Evolutionary conservation across 2,329 filamentous ascomycete species (phyloP), one percentile per base, ranked within the genome.

Genomic region (Penicillium sp.): DNA sequence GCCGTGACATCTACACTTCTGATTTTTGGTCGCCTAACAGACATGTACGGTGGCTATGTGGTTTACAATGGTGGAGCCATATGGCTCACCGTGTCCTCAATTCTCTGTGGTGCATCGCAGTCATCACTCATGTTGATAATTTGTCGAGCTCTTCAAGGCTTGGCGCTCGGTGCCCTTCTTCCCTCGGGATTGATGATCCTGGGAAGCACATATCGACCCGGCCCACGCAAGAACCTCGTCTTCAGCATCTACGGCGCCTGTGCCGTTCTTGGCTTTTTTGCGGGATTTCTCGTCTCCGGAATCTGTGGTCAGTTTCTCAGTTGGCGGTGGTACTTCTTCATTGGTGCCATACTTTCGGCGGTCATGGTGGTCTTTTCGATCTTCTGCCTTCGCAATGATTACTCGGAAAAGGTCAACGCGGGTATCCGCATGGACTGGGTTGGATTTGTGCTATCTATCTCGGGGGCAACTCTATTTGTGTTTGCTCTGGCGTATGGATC

Each of bases 401-500:
- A 73, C 3, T 59, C 49, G 6, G 64, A 70, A 42, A 66, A 56
- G 9, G 63, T 56, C 32, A 49, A 66, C 11, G 61, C 71, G 18
- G 67, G 66, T 1, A 67, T 79, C 24, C 70, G 72, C 29, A 89
- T 90, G 84, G 86, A 90, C 62, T 89, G 82, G 78, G 70, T 75
- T 48, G 86, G 86, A 0, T 69, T 78, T 1, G 61, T 66, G 2
- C 77, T 83, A 11, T 83, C 84, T 12, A 75, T 87, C 0, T 75
- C 77, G 0, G 86, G 84, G 0, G 66, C 90, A 9, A 74, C 86
- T 2, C 74, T 93, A 26, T 73, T 88, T 53, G 83, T 89, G 0
- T 91, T 84, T 58, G 84, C 86, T 0, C 78, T 93, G 44, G 90
- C 86, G 0, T 83, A 88, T 41, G 83, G 82, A 6, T 79, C 82